Conservation (phyloP, 2,329 filamentous ascomycete genomes). For the Arthrobotrys musiformis region DNA sequence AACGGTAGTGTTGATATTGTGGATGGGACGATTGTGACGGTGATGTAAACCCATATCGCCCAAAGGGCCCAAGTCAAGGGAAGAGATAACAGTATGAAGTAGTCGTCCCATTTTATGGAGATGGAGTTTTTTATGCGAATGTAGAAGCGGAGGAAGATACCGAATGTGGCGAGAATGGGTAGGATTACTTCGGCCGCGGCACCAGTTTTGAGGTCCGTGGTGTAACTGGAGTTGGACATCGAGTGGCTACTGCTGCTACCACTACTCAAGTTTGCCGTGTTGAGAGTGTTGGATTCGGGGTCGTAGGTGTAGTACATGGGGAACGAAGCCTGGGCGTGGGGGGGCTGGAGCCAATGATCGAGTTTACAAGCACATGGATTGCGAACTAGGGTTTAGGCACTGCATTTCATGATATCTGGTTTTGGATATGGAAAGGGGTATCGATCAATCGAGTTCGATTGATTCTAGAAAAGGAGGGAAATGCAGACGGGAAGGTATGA, state of each 20-base stretch:
- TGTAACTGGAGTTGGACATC: constrained; percentile 26
- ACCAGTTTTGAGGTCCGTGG: constrained; percentile 31
- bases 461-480: constrained; percentile 11
- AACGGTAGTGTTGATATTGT: constrained; percentile 32
- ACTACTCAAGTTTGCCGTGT: constrained; percentile 1
- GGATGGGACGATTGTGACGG: constrained; percentile 9
- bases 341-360: not conserved
- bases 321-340: not conserved
- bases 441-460: too few relatives aligned
- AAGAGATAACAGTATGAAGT: constrained; percentile 37
- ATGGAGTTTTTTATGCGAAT: constrained; percentile 32
- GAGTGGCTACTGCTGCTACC: not conserved
- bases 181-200: constrained; percentile 41
- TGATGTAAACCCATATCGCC: constrained; percentile 42
- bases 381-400: not conserved
- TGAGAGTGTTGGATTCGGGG: constrained; percentile 15
- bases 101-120: constrained; percentile 50
- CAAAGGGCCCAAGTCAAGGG: constrained; percentile 45
- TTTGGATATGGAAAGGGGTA: not conserved
- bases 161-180: constrained; percentile 37
- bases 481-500: not conserved
- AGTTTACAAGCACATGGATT: not conserved
- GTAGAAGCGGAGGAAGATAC: constrained; percentile 40
- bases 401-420: not conserved
- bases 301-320: constrained; percentile 1